Base-by-base conservation (phyloP, 2,329 filamentous ascomycete species). In the Neoarthrinium moseri region DNA sequence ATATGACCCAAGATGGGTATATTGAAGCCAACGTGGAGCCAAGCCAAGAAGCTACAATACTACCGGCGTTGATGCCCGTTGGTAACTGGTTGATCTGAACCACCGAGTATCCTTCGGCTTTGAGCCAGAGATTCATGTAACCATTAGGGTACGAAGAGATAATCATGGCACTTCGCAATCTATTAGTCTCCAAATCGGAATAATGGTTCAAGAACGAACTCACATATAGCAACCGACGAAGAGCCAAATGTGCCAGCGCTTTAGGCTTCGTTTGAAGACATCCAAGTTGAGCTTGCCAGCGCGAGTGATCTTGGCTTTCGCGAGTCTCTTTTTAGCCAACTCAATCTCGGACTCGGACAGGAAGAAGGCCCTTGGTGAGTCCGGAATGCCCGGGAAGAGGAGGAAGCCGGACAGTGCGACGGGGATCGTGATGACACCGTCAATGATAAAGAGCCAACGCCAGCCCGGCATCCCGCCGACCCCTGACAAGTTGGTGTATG, bases 41-140 rank as follows among this genome's bases (percentile, higher is more conserved):
- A 1, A 78, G 56, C 59, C 75, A 71, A 0, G 73, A 75, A 0
- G 70, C 62, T 8, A 78, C 58, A 5, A 76, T 73, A 1, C 65
- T 70, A 32, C 78, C 70, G n/a, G 67, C 72, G 40, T 74, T 69
- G 0, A 66, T 68, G 7, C 68, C 72, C 0, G 75, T 78, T 0
- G 75, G 75, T 2, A 78, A 67, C 11, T 71, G 64, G 56, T 78
- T 78, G 48, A 77, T 69, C 47, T 77, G 67, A 0, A 68, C 65
- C 1, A 78, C 64, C 0, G 70, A 70, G 53, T 73, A 78, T 5
- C 67, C 67, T 22, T 74, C 69, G 1, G 67, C 65, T 48, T 77
- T 77, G 32, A 78, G 67, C 75, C 75, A 78, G 10, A 78, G 66
- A 23, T 68, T 74, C 74, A 78, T 78, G 45, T 78, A 77, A 1